phyloP scores from a whole-genome alignment of 2,329 filamentous ascomycete genomes.

The Tolypocladium capitatum region DNA sequence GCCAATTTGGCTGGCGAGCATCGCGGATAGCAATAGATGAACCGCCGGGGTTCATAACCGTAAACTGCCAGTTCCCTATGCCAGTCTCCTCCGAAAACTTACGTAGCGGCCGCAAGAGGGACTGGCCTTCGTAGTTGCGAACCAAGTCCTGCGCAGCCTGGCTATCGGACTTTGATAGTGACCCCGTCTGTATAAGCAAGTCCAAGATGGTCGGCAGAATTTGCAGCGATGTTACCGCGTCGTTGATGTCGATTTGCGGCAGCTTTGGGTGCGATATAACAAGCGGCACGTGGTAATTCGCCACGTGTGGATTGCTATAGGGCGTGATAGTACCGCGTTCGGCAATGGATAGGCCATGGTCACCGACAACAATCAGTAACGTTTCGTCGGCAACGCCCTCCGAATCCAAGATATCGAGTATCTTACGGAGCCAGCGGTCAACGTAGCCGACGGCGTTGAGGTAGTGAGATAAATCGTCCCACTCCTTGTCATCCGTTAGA shows the following conservation, averaged over 20 bases:
- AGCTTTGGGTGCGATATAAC: constrained; percentile 19
- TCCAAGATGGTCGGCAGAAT: constrained; percentile 22
- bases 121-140: constrained; percentile 21
- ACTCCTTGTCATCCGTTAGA: constrained; percentile 11
- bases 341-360: constrained; percentile 19
- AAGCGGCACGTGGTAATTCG: constrained; percentile 19
- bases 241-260: constrained; percentile 16
- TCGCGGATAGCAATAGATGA: constrained; percentile 10
- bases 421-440: constrained; percentile 18
- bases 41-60: constrained; percentile 13
- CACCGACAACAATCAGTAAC: constrained; percentile 17
- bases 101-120: constrained; percentile 17
- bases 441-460: constrained; percentile 19
- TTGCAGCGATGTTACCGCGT: constrained; percentile 18
- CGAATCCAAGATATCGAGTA: constrained; percentile 17
- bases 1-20: constrained; percentile 8
- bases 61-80: constrained; percentile 12
- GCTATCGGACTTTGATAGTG: constrained; percentile 13
- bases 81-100: too few species aligned
- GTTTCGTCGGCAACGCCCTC: constrained; percentile 20
- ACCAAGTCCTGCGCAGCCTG: constrained; percentile 14
- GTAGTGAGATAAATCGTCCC: constrained; percentile 19
- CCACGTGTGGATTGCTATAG: constrained; percentile 20
- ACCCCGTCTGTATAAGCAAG: constrained; percentile 18
- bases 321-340: constrained; percentile 17